These are phyloP conservation scores for Phytopythium kandeliae DNA, from an alignment of 352 stramenopile species.

Conservation along the genomic window DNA sequence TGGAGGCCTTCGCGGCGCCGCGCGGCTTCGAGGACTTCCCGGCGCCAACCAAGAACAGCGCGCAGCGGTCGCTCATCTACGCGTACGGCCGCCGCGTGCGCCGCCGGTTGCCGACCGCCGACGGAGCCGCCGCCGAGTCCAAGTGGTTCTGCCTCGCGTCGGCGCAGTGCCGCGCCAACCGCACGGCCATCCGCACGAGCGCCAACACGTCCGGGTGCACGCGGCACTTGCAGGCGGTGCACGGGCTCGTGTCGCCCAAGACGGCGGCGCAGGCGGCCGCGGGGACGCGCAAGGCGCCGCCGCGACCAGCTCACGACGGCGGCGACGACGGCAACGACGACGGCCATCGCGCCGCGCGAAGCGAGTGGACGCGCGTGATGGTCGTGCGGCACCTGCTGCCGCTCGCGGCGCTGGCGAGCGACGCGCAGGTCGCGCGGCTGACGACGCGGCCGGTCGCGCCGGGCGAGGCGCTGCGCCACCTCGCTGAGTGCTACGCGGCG, in stretches of 20 bases:
- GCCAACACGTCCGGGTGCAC: conserved; percentile 20
- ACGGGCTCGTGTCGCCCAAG: conserved; percentile 18
- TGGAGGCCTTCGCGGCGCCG: conserved; percentile 10
- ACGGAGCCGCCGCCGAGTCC: conserved; percentile 5
- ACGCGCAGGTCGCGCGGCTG: conserved; percentile 3
- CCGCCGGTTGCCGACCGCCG: neutral
- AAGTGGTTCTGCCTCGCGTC: conserved; percentile 22
- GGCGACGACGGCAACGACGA: no score
- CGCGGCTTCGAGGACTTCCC: conserved; percentile 13
- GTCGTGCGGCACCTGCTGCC: conserved; percentile 12
- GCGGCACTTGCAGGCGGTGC: conserved; percentile 19
- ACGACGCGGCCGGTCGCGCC: neutral
- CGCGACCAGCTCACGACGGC: neutral
- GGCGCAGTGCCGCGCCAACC: conserved; percentile 13
- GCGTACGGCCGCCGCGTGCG: conserved; percentile 17
- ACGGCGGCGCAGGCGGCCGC: conserved; percentile 6
- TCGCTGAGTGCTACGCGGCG: neutral
- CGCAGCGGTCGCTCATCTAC: conserved; percentile 21
- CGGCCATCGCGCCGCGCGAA: neutral
- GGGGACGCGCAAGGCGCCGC: neutral
- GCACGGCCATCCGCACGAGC: conserved; percentile 17
- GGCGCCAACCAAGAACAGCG: conserved; percentile 18
- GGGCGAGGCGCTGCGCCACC: neutral
- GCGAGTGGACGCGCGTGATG: conserved; percentile 10
- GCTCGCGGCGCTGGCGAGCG: conserved; percentile 6